A percentile compares a stretch with the other conserved stretches of the same genome.
Evolutionary conservation across 192 early-diverging fungal species (phyloP).

Genomic region (Bifiguratus adelaidae): DNA sequence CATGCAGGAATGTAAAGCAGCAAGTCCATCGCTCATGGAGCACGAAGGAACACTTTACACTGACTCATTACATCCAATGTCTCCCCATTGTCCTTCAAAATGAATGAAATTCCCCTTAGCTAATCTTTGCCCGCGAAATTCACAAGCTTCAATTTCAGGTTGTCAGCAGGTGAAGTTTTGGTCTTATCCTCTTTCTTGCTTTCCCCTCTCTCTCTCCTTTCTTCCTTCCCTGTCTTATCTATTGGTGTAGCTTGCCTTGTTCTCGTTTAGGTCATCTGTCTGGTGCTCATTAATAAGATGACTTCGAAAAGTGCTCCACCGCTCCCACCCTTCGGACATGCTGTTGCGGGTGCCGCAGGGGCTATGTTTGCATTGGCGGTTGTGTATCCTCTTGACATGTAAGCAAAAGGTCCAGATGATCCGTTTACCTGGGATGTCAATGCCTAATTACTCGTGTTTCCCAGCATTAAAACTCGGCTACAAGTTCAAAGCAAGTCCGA

Average conservation of each 20-base stretch:
- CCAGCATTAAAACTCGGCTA: conserved; percentile 88
- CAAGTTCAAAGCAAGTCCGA: conserved; percentile 81
- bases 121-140: too few relatives aligned
- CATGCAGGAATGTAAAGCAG: too few relatives aligned
- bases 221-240: not conserved
- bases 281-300: not conserved
- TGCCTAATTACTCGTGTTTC: not conserved
- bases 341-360: conserved; percentile 82
- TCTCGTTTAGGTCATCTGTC: not conserved
- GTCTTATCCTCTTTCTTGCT: not conserved
- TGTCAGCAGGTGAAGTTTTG: not conserved
- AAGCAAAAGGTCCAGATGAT: conserved; percentile 27
- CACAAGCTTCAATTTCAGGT: not conserved
- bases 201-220: not conserved
- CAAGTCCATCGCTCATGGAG: too few relatives aligned
- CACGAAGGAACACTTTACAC: too few relatives aligned
- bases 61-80: too few relatives aligned
- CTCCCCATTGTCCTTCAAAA: too few relatives aligned
- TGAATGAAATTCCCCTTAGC: too few relatives aligned
- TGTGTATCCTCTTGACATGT: conserved; percentile 96
- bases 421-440: too few relatives aligned
- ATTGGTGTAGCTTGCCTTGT: too few relatives aligned
- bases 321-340: conserved; percentile 83
- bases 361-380: conserved; percentile 84
- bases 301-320: not conserved